These are phyloP conservation scores for Ustilago sp. DNA, from an alignment of 1,284 basidiomycete genomes.

Conservation along the genomic window DNA sequence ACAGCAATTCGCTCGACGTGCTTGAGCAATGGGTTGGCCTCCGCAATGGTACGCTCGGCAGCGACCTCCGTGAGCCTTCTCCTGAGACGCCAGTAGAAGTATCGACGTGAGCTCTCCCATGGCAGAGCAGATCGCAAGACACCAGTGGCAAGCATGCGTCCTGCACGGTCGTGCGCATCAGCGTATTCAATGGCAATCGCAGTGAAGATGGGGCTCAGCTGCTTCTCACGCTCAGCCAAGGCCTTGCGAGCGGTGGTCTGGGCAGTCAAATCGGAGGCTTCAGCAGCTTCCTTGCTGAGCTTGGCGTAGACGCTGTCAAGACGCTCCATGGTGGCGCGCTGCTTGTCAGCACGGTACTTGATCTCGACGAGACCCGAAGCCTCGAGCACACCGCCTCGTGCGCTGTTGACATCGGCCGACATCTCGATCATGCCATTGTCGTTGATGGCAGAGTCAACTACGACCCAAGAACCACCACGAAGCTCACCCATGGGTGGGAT, in stretches of 20 bases:
- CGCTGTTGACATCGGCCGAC: slow-evolving; percentile 85
- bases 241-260: slow-evolving; percentile 72
- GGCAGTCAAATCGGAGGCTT: slow-evolving; percentile 78
- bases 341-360: slow-evolving; percentile 77
- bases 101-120: slow-evolving; percentile 79
- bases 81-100: slow-evolving; percentile 96
- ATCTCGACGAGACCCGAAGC: slow-evolving; percentile 89
- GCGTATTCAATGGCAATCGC: slow-evolving; percentile 94
- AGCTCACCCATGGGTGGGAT: slow-evolving; percentile 98
- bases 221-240: slow-evolving; percentile 82
- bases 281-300: slow-evolving; percentile 76
- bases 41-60: slow-evolving; percentile 53
- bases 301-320: slow-evolving; percentile 86
- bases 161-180: slow-evolving; percentile 93
- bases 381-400: slow-evolving; percentile 90
- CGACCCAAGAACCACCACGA: slow-evolving; percentile 99
- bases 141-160: slow-evolving; percentile 98
- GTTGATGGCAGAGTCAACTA: slow-evolving; percentile 93
- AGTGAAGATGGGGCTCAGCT: slow-evolving; percentile 89
- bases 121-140: slow-evolving; percentile 79
- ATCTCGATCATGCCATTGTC: slow-evolving; percentile 96
- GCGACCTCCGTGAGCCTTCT: slow-evolving; percentile 71
- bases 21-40: slow-evolving; percentile 66
- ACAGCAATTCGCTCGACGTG: slow-evolving; percentile 56
- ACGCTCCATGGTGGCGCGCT: slow-evolving; percentile 93